These are phyloP conservation scores for Camelina sativa DNA, from an alignment of 345 rosid species.

Conservation along the genomic window DNA sequence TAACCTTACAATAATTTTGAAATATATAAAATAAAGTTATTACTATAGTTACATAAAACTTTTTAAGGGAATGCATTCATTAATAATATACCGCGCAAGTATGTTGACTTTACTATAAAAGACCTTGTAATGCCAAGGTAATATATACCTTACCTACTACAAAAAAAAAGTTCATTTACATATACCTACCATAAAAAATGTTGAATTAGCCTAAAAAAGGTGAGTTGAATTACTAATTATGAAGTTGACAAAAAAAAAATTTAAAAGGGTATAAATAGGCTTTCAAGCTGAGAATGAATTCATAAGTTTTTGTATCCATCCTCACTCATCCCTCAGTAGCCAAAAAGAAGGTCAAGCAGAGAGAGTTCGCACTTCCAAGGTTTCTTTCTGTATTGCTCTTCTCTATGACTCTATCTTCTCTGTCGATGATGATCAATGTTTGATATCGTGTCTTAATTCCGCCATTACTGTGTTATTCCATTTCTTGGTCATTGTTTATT, in stretches of 20 bases:
- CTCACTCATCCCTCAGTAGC: background rate
- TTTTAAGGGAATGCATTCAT: background rate
- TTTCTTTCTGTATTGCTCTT: background rate
- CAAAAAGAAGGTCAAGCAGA: slow-evolving; percentile 3
- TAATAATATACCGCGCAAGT: background rate
- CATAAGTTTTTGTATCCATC: background rate
- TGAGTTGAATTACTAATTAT: background rate
- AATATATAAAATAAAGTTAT: too few relatives aligned
- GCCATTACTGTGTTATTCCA: too few relatives aligned
- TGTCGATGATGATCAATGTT: too few relatives aligned
- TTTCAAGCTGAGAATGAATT: background rate
- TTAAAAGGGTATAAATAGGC: background rate
- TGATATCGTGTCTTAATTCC: too few relatives aligned
- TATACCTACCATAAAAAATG: background rate
- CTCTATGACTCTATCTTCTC: background rate
- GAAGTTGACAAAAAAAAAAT: background rate
- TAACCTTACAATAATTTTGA: too few relatives aligned
- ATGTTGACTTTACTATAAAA: too few relatives aligned
- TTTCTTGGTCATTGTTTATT: background rate
- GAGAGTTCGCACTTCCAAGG: background rate
- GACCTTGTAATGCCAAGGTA: too few relatives aligned
- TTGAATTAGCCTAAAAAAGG: background rate
- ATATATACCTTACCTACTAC: too few relatives aligned
- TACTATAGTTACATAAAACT: too few relatives aligned
- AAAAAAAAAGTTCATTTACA: background rate